Base-by-base conservation (phyloP, 495 filamentous ascomycete genomes). In the Emericellopsis terricola region DNA sequence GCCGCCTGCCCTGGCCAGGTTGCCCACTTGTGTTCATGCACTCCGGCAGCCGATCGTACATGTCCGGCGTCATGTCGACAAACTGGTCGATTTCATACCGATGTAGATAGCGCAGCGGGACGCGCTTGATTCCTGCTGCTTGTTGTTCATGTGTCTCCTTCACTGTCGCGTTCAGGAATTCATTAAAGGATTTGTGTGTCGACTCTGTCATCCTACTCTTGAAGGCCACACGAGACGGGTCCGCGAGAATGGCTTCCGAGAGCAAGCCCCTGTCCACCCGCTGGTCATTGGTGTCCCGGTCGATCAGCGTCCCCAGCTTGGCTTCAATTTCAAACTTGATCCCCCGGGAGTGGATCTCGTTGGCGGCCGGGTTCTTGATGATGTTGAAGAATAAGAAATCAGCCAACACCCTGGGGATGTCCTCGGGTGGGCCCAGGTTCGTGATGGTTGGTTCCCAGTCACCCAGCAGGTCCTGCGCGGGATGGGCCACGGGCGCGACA, bases 261-360 rank as follows among this genome's bases (percentile, higher is more conserved):
- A 55, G 32, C 8, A 89, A 58, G 5, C 73, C 72, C 14, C 87
- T 47, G 2, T 51, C 50, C 24, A 87, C 54, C 23, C 84, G 66
- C n/a, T 76, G 62, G n/a, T n/a, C n/a, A 33, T 73, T 65, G 2
- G 69, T 74, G 38, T 67, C 64, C 50, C 65, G 73, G 44, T 85
- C 74, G 27, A 92, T 68, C 11, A 94, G 52, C 28, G 68, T 73
- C 32, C 87, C 87, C 13, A 96, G 51, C 50, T 94, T 94, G 7
- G 83, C 86, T 55, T 94, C 86, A 36, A 94, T 78, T 52, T 94
- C 86, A 26, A 92, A 65, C 37, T 82, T 65, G n/a, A 78, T 66
- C 3, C 69, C 73, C n/a, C 56, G 51, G 37, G 46, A 53, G 4
- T 56, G 45, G 21, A 69, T 51, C 34, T 76, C 69, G 16, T 65